These are phyloP conservation scores for Barnettozyma populi DNA, from an alignment of 805 yeast genomes.

Conservation along the genomic window DNA sequence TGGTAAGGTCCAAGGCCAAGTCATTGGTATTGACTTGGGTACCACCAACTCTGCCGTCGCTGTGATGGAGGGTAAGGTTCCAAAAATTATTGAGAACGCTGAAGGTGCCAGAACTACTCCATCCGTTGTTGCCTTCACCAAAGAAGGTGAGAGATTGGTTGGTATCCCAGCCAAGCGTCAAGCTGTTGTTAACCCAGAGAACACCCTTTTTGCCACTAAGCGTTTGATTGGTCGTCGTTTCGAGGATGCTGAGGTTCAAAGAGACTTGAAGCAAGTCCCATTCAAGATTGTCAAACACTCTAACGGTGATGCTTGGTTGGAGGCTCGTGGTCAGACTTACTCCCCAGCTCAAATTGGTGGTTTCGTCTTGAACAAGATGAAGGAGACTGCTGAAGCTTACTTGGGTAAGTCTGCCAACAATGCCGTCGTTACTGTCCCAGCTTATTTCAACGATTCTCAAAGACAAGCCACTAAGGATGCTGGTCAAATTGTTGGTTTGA, in stretches of 20 bases:
- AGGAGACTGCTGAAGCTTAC: slow-evolving; percentile 56
- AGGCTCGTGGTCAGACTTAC: slow-evolving; percentile 36
- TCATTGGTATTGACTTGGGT: slow-evolving; percentile 80
- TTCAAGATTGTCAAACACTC: slow-evolving; percentile 53
- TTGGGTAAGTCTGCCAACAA: slow-evolving; percentile 48
- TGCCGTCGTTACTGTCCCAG: slow-evolving; percentile 51
- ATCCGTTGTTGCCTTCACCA: slow-evolving; percentile 59
- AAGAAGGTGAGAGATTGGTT: slow-evolving; percentile 45
- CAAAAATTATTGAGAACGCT: slow-evolving; percentile 70
- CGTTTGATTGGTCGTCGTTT: slow-evolving; percentile 74
- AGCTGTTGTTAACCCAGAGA: slow-evolving; percentile 69
- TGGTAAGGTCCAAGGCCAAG: slow-evolving; percentile 43
- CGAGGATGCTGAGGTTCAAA: slow-evolving; percentile 66
- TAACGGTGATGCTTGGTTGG: slow-evolving; percentile 70
- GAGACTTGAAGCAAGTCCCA: slow-evolving; percentile 60
- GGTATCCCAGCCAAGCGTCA: slow-evolving; percentile 79
- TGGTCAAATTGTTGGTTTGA: slow-evolving; percentile 16
- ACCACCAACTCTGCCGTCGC: slow-evolving; percentile 92
- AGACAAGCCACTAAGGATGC: slow-evolving; percentile 19
- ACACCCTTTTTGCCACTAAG: slow-evolving; percentile 79
- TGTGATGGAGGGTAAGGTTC: slow-evolving; percentile 36
- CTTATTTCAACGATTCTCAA: slow-evolving; percentile 18
- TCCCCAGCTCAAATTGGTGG: slow-evolving; percentile 77
- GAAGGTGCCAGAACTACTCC: slow-evolving; percentile 66
- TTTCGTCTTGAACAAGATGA: slow-evolving; percentile 58